Conservation (phyloP, 352 stramenopile species). For the Phytophthora rubi region DNA sequence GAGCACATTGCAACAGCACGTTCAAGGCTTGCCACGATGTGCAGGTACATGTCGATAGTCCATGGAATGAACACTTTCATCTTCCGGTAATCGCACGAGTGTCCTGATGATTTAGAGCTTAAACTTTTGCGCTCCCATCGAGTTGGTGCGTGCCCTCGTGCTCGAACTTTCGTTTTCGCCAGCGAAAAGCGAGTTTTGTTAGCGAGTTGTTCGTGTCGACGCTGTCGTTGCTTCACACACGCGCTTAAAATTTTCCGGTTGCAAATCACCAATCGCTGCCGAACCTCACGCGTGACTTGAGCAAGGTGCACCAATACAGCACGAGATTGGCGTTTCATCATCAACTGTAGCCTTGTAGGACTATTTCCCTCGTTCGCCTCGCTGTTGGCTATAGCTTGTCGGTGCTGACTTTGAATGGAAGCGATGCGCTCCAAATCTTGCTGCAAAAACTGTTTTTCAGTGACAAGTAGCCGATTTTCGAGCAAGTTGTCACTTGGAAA, state of each 20-base stretch:
- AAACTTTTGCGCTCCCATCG: constrained; percentile 44
- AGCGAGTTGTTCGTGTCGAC: constrained; percentile 8
- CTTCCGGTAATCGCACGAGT: constrained; percentile 38
- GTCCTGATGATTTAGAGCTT: not conserved
- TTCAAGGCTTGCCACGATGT: constrained; percentile 53
- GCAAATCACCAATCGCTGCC: constrained; percentile 63
- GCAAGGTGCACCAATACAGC: constrained; percentile 55
- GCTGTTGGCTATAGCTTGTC: constrained; percentile 15
- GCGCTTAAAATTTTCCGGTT: constrained; percentile 66
- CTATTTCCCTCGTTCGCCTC: not conserved
- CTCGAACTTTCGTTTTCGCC: constrained; percentile 38
- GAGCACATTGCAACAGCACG: constrained; percentile 43
- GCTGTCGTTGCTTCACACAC: constrained; percentile 58
- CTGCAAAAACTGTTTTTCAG: constrained; percentile 65
- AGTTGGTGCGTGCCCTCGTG: constrained; percentile 52
- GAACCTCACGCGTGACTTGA: constrained; percentile 52
- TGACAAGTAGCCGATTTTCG: constrained; percentile 62
- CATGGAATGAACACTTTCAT: constrained; percentile 76
- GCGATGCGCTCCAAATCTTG: constrained; percentile 56
- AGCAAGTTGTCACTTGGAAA: constrained; percentile 52
- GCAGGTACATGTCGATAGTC: constrained; percentile 83
- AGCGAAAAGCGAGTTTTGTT: constrained; percentile 42
- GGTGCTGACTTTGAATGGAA: constrained; percentile 31
- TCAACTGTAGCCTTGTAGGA: constrained; percentile 7
- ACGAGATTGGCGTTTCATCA: constrained; percentile 31